Percentiles rank a stretch among this genome's conserved stretches.
Conservation (phyloP, 2,329 filamentous ascomycete genomes). For the Nemania serpens region DNA sequence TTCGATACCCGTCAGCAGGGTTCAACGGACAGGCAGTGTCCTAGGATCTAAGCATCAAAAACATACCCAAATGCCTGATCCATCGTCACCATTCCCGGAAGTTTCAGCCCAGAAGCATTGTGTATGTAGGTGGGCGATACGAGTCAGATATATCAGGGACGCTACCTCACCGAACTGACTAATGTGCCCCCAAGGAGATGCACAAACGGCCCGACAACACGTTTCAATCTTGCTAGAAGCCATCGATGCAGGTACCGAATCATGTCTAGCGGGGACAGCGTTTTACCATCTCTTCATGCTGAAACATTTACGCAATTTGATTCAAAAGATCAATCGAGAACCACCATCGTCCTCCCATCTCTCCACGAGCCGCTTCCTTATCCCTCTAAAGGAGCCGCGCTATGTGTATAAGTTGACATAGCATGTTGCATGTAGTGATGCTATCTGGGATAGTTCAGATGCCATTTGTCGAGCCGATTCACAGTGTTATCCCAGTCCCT, state of each 20-base stretch:
- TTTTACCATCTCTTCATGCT: background rate
- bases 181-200: background rate
- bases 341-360: no score
- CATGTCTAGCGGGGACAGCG: conserved; percentile 12
- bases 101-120: background rate
- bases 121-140: background rate
- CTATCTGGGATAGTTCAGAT: no score
- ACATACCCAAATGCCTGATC: background rate
- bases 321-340: no score
- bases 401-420: no score
- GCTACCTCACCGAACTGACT: conserved; percentile 7
- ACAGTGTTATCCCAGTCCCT: no score
- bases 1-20: background rate
- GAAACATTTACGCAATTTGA: no score
- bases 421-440: no score
- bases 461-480: no score
- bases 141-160: conserved; percentile 18
- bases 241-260: conserved; percentile 21
- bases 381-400: no score
- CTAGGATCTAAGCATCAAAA: background rate
- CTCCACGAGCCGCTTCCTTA: no score
- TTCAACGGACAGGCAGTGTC: background rate
- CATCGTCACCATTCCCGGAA: background rate
- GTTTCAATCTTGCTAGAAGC: conserved; percentile 1
- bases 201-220: background rate